These are phyloP conservation scores for Amaranthus hypochondriacus DNA, from an alignment of 148 eudicot genomes.

Conservation along the genomic window DNA sequence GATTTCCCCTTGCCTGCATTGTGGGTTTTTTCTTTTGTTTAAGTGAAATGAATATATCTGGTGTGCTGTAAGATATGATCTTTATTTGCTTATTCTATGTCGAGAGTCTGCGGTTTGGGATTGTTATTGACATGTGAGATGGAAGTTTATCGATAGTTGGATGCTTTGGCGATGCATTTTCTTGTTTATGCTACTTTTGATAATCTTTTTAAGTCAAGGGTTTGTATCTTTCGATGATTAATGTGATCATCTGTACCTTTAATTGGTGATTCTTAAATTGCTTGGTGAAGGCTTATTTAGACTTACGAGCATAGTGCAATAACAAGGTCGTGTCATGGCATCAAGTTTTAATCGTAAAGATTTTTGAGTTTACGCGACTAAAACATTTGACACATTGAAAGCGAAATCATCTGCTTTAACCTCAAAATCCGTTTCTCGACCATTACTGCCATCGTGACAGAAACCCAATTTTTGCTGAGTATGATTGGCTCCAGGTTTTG, in stretches of 20 bases:
- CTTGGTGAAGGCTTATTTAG: neutral
- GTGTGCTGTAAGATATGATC: neutral
- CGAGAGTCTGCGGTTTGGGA: neutral
- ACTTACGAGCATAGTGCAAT: too few relatives aligned
- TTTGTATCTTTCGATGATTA: neutral
- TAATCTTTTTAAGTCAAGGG: neutral
- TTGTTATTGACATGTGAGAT: neutral
- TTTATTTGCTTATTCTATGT: neutral
- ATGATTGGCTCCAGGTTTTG: too few relatives aligned
- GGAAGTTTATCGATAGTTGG: neutral
- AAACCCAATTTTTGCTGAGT: too few relatives aligned
- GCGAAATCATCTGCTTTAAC: too few relatives aligned
- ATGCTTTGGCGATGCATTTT: neutral
- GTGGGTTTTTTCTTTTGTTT: neutral
- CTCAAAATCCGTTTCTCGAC: too few relatives aligned
- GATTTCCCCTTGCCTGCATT: neutral
- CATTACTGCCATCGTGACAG: too few relatives aligned
- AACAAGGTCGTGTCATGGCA: too few relatives aligned
- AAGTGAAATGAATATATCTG: neutral
- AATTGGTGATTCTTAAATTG: neutral
- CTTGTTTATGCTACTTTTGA: neutral
- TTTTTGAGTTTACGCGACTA: too few relatives aligned
- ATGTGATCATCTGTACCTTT: neutral
- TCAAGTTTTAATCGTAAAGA: too few relatives aligned
- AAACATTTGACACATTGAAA: too few relatives aligned